Base-by-base conservation (phyloP, 257 asterid genomes). In the Coffea eugenioides region DNA sequence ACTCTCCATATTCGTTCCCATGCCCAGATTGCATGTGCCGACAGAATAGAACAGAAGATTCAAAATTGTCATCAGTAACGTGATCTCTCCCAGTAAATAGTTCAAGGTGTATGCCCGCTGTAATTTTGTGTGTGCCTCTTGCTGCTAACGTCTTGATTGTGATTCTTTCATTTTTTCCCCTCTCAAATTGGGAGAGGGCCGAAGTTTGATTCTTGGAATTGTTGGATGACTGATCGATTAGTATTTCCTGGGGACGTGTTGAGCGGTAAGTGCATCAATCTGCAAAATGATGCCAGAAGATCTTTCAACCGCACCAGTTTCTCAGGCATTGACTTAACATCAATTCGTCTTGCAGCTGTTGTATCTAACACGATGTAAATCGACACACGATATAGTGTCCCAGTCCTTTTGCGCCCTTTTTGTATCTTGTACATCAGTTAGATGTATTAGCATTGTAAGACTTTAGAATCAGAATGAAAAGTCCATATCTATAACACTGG, bases 21-120 rank as follows among this genome's bases (percentile, higher is more conserved):
- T 91, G 97, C 68, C 99, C 99, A 25, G 97, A 96, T 82, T 96
- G 99, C 95, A 96, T 96, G 99, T 96, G 99, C 83, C 91, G 89
- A 83, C 78, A 83, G 66, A 91, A 92, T 78, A 90, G 82, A 77
- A 89, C 90, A 1, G 92, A 87, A 78, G 95, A 92, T 85, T 88
- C 92, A 77, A 86, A 78, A 84, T 82, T 82, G 66, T 61, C 89
- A 79, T 75, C 95, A 16, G 80, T 83, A 59, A 82, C 88, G 51
- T 88, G 91, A 87, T 81, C 62, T 71, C 73, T 81, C 13, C 54
- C 76, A 52, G 72, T 41, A 77, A 80, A 61, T 43, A 83, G 69
- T 70, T 39, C 80, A 57, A 79, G 74, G 66, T 77, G 80, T 73
- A 71, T 65, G 56, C 57, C 67, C 76, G 71, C 66, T 70, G 73